Evolutionary conservation across 768 basidiomycete genomes (phyloP), one percentile per base, ranked within the genome.

Genomic region (Russula ochroleuca): DNA sequence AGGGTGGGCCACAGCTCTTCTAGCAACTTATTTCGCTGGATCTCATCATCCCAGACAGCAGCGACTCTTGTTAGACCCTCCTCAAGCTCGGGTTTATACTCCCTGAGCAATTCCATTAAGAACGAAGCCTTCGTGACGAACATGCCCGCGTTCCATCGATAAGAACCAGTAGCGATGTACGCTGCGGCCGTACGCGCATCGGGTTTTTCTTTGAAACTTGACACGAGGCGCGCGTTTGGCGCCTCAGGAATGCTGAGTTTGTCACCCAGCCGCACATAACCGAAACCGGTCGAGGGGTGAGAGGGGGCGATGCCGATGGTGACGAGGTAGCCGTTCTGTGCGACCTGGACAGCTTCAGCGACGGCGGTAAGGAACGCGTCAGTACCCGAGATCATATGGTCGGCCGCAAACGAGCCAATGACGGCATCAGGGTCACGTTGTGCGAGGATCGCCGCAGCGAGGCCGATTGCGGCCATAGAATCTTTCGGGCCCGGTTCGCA

Each of bases 61-160:
- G 88, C 88, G 68, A 93, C 88, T 72, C 77, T 81, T 72, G 76
- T 68, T 40, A 93, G 77, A 1, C 87, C 90, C 15, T 84, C 82
- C 62, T 85, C 76, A 63, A 94, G 72, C 23, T 85, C 86, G 7
- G 88, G 87, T 70, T 87, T 86, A 76, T 92, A 89, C 70, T 88
- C 83, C 68, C 83, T 79, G 64, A 94, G 73, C 28, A 92, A 78
- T 58, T 85, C 78, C 75, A 94, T 77, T 28, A 93, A 78, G 69
- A 89, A 81, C 11, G 83, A 78, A 8, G 91, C 92, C 74, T 85
- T 90, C n/a, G 84, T 87, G 47, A 94, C 92, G 75, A 94, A 94
- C 92, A 94, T 94, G 67, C 92, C 92, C 13, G 89, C 92, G 70
- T 94, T 94, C 92, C 92, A 94, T 64, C 90, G 85, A 74, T 93